Base-by-base conservation (phyloP, 345 rosid species). In the Clarkia xantiana region DNA sequence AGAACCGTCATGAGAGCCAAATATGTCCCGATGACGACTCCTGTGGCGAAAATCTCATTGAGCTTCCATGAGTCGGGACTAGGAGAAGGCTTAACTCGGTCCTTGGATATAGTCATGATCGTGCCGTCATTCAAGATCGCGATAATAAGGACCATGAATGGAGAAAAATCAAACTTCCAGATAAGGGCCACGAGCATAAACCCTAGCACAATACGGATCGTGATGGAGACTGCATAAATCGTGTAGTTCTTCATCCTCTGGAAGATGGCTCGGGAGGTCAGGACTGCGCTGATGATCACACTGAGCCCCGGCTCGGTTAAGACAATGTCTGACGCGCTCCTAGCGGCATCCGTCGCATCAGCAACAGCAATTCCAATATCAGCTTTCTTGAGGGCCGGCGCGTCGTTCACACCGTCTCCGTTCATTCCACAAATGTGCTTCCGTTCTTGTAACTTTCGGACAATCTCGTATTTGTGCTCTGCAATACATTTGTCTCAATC, bases 161-260 rank as follows among this genome's bases (percentile, higher is more conserved):
- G 72, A 0, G 72, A 59, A 52, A 68, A 68, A 47, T 68, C 72
- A 1, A 63, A 68, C 58, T 63, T 59, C 72, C 72, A 68, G 20
- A 55, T 51, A 16, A 68, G 58, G 34, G 72, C 68, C 40, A 68
- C 61, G 3, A 68, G 61, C 56, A 68, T 43, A 54, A 68, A 68
- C 34, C 68, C 72, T 17, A 68, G 29, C 58, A 68, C 72, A 11
- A 68, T 68, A 52, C 72, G 72, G 25, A 68, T 68, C 9, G 72
- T 68, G 65, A 68, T 68, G 34, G 72, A 68, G 43, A 68, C 72
- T 0, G 72, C 72, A 20, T 68, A 68, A 51, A 68, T 68, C 18
- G 72, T 68, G 62, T 68, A 68, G 52, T 68, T 68, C 55, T 68
- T 68, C 72, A 68, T 68, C 50, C 72, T 63, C 55, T 68, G 72